Conservation (phyloP, 306 rosid species). For the Quercus ilex region DNA sequence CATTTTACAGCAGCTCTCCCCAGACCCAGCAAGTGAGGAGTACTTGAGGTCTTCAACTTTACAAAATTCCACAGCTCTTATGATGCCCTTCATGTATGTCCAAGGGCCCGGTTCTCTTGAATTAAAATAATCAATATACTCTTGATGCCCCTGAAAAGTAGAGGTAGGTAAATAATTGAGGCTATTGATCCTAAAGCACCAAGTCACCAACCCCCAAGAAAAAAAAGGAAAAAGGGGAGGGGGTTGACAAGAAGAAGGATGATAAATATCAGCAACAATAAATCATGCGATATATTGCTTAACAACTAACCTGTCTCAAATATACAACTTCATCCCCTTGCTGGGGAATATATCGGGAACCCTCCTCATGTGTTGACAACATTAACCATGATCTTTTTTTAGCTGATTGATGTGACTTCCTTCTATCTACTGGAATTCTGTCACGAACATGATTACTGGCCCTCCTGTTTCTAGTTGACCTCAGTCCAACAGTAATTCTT, state of each 20-base stretch:
- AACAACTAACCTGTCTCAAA: constrained; percentile 75
- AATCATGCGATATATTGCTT: constrained; percentile 7
- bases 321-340: constrained; percentile 90
- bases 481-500: constrained; percentile 71
- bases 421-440: constrained; percentile 52
- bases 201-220: neutral
- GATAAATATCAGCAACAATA: constrained; percentile 13
- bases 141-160: constrained; percentile 85
- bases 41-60: constrained; percentile 66
- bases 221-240: neutral
- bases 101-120: constrained; percentile 77
- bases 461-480: constrained; percentile 83
- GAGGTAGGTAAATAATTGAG: constrained; percentile 12
- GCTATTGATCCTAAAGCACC: neutral
- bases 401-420: constrained; percentile 50
- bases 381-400: constrained; percentile 77
- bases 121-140: constrained; percentile 58
- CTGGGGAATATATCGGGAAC: constrained; percentile 92
- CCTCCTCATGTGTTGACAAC: constrained; percentile 80
- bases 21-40: constrained; percentile 82
- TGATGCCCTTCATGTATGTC: constrained; percentile 49
- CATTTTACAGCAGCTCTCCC: constrained; percentile 99
- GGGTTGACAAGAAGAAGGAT: neutral
- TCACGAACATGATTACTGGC: constrained; percentile 48
- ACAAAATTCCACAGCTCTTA: constrained; percentile 82